These are phyloP conservation scores for Penicillium cosmopolitanum DNA, from an alignment of 495 filamentous ascomycete species.

Conservation along the genomic window DNA sequence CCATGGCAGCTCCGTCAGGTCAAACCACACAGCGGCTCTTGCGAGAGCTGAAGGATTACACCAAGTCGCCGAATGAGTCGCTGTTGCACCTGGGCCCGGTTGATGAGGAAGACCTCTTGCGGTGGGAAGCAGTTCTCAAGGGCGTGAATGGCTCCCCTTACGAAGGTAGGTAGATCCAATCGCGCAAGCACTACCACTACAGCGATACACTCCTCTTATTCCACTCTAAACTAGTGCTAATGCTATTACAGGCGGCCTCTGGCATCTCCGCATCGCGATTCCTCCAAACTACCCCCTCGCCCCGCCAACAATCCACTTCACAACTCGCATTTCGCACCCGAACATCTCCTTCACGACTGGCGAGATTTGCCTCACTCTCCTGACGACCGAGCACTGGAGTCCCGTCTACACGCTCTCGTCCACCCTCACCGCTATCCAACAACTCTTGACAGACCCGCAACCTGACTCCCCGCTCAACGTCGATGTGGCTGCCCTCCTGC, in stretches of 20 bases:
- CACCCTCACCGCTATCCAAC: constrained; percentile 75
- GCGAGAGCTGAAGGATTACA: constrained; percentile 65
- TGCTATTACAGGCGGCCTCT: constrained; percentile 67
- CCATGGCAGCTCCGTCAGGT: constrained; percentile 36
- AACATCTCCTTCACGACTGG: constrained; percentile 82
- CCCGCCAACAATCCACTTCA: constrained; percentile 78
- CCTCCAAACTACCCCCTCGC: constrained; percentile 76
- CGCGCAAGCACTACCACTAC: neutral
- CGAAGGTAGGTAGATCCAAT: constrained; percentile 55
- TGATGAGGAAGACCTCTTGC: constrained; percentile 68
- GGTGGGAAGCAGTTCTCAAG: constrained; percentile 80
- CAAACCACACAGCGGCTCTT: constrained; percentile 63
- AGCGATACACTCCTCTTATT: constrained; percentile 7
- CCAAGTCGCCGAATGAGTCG: constrained; percentile 56
- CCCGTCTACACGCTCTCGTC: constrained; percentile 79
- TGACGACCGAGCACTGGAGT: constrained; percentile 79
- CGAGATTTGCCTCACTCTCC: constrained; percentile 90
- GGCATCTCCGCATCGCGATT: constrained; percentile 77
- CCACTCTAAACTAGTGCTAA: constrained; percentile 1
- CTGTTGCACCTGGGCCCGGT: constrained; percentile 68
- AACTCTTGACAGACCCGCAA: constrained; percentile 75
- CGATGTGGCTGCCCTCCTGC: constrained; percentile 78
- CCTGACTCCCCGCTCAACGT: constrained; percentile 87
- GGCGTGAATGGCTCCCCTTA: constrained; percentile 71
- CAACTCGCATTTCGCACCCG: constrained; percentile 81